Evolutionary conservation across 2,329 filamentous ascomycete species (phyloP).

Genomic region (Dissoconium aciculare): DNA sequence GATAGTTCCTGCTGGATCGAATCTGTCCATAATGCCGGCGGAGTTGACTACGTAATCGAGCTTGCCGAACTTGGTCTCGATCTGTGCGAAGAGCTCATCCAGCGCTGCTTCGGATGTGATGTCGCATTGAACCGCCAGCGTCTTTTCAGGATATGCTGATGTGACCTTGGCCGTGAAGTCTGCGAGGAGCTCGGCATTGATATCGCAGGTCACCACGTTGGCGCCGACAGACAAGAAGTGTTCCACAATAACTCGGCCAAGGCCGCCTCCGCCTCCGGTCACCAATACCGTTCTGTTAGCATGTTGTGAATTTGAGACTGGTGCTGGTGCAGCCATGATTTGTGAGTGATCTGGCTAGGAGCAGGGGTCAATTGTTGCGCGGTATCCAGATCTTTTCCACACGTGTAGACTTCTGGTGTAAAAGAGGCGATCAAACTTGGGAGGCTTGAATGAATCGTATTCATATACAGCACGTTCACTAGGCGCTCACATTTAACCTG

Average conservation of each 20-base stretch:
- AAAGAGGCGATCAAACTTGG: too few species aligned
- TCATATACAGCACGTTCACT: too few species aligned
- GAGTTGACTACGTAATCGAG: constrained; percentile 36
- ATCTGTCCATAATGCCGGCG: constrained; percentile 43
- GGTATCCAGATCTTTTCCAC: too few species aligned
- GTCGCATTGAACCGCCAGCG: constrained; percentile 24
- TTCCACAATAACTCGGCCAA: constrained; percentile 22
- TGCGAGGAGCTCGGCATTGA: constrained; percentile 20
- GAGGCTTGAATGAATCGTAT: too few species aligned
- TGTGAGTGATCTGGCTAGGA: too few species aligned
- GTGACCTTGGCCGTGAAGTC: constrained; percentile 19
- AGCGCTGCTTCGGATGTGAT: constrained; percentile 26
- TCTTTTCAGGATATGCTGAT: constrained; percentile 12
- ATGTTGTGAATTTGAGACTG: too few species aligned
- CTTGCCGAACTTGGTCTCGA: constrained; percentile 28
- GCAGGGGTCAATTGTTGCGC: too few species aligned
- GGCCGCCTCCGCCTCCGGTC: constrained; percentile 22
- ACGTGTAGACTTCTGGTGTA: too few species aligned
- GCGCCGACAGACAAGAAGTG: constrained; percentile 20
- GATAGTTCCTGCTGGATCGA: constrained; percentile 37
- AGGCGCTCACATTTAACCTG: too few species aligned
- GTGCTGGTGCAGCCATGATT: too few species aligned
- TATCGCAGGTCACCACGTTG: constrained; percentile 25
- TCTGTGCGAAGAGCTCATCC: constrained; percentile 25
- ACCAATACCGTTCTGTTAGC: constrained; percentile 21